Percentiles rank a stretch among this genome's conserved stretches.
phyloP scores from a whole-genome alignment of 2,329 filamentous ascomycete genomes.

The Fusarium sterilihyphosum region DNA sequence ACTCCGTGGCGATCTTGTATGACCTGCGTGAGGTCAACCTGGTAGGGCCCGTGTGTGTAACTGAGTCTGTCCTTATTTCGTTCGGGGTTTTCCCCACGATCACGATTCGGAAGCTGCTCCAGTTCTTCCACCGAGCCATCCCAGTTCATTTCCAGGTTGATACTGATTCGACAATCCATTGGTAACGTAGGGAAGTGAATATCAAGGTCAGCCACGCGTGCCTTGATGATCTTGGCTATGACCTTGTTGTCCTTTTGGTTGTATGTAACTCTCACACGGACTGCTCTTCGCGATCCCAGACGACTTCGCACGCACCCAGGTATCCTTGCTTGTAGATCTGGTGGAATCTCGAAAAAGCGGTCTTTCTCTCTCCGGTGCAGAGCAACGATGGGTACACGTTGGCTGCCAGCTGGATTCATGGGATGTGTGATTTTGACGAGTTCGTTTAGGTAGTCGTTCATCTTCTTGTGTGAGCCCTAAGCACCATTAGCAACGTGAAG shows the following conservation, averaged over 20 bases:
- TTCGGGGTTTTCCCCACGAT: conserved; percentile 58
- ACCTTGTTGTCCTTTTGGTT: conserved; percentile 77
- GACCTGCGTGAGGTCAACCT: conserved; percentile 94
- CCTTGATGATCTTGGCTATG: conserved; percentile 89
- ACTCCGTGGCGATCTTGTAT: conserved; percentile 60
- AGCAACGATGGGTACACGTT: conserved; percentile 76
- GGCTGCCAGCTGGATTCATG: conserved; percentile 57
- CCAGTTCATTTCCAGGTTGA: conserved; percentile 94
- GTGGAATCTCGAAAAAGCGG: conserved; percentile 80
- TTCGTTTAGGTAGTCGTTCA: conserved; percentile 87
- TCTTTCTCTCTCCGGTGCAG: conserved; percentile 85
- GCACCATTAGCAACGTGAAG: conserved; percentile 24
- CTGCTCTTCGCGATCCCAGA: conserved; percentile 58
- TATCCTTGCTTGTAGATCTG: conserved; percentile 66
- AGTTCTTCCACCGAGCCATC: conserved; percentile 72
- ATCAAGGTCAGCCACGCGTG: conserved; percentile 87
- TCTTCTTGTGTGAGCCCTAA: conserved; percentile 79
- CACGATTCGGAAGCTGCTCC: conserved; percentile 51
- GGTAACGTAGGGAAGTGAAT: conserved; percentile 79
- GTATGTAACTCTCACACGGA: conserved; percentile 71
- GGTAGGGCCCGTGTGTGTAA: conserved; percentile 87
- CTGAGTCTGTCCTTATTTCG: conserved; percentile 91
- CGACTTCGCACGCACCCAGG: conserved; percentile 71
- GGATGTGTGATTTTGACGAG: conserved; percentile 68
- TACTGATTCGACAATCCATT: conserved; percentile 92